Evolutionary conservation across 1,284 basidiomycete species (phyloP), one percentile per base, ranked within the genome.

Genomic region (Amylostereum areolatum): DNA sequence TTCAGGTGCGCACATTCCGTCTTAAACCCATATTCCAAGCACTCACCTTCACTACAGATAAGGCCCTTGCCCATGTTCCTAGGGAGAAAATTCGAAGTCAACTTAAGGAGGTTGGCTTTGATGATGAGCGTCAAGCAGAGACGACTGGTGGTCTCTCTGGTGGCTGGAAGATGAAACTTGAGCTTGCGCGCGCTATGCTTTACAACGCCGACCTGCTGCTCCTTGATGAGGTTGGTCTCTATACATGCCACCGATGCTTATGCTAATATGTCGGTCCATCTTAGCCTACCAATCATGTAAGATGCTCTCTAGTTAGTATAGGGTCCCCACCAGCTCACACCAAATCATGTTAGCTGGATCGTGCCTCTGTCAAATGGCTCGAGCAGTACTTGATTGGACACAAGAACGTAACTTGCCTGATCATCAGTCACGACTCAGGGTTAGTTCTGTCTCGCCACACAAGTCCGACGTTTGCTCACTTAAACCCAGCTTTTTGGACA

Each of bases 91-190:
- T 97, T 59, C 75, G 82, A 48, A 78, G 78, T 31, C 90, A 92
- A 66, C 77, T 97, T 12, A 59, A 77, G 12, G 90, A 90, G 59
- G 92, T 97, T 52, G 96, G 97, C 43, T 99, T 99, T 65, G 89
- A 94, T 59, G 89, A 92, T 55, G 80, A 77, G 51, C 80, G 93
- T 55, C 95, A 98, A 70, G 68, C 78, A 37, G 89, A 96, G 62
- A 73, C 83, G 41, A 95, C 98, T 53, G 90, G 89, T 45, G 89
- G 92, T 48, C 75, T 98, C 52, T 97, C 94, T 24, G 97, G 97
- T 67, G 96, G 97, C 46, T 99, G 96, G 96, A 99, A 99, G 77
- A 99, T 99, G 96, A 92, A 93, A 74, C 81, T 93, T 55, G 96
- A 89, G 72, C 80, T 89, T 44, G 92, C 88, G 11, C 76, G 92